phyloP scores from a whole-genome alignment of 2,329 filamentous ascomycete genomes.

The Stachybotrys elegans region DNA sequence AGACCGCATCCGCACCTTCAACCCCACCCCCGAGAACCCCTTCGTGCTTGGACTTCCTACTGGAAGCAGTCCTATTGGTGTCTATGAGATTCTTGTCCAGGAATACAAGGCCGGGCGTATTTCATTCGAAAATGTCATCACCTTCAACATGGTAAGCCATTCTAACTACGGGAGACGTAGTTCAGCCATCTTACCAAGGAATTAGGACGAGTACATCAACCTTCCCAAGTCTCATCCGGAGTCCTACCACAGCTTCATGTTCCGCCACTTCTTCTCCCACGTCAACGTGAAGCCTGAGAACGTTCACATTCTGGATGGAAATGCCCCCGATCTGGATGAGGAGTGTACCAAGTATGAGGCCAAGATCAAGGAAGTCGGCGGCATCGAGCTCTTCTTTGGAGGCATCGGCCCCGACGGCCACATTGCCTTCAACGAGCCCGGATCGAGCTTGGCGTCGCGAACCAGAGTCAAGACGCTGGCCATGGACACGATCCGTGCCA shows the following conservation, averaged over 20 bases:
- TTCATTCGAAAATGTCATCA: slow-evolving; percentile 56
- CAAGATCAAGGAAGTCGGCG: slow-evolving; percentile 61
- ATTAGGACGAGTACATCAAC: slow-evolving; percentile 75
- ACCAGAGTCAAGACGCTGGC: slow-evolving; percentile 74
- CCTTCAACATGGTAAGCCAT: slow-evolving; percentile 81
- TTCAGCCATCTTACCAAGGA: too few relatives aligned
- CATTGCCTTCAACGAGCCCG: slow-evolving; percentile 79
- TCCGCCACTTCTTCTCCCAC: slow-evolving; percentile 72
- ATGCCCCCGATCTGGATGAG: slow-evolving; percentile 61
- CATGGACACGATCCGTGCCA: slow-evolving; percentile 72
- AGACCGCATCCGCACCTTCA: slow-evolving; percentile 30
- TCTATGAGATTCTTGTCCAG: slow-evolving; percentile 28
- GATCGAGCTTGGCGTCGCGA: slow-evolving; percentile 62
- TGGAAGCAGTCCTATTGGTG: slow-evolving; percentile 14
- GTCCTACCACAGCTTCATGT: slow-evolving; percentile 80
- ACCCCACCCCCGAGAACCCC: slow-evolving; percentile 13
- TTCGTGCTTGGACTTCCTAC: slow-evolving; percentile 18
- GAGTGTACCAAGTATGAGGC: slow-evolving; percentile 72
- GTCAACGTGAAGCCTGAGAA: slow-evolving; percentile 65
- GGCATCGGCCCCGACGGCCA: slow-evolving; percentile 75
- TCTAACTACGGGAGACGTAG: too few relatives aligned
- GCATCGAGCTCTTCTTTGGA: slow-evolving; percentile 73
- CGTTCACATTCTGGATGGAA: slow-evolving; percentile 70
- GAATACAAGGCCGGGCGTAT: not conserved
- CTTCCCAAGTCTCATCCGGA: slow-evolving; percentile 69